Evolutionary conservation across 73 alveolate species (phyloP).

Genomic region (Stentor roeselii): DNA sequence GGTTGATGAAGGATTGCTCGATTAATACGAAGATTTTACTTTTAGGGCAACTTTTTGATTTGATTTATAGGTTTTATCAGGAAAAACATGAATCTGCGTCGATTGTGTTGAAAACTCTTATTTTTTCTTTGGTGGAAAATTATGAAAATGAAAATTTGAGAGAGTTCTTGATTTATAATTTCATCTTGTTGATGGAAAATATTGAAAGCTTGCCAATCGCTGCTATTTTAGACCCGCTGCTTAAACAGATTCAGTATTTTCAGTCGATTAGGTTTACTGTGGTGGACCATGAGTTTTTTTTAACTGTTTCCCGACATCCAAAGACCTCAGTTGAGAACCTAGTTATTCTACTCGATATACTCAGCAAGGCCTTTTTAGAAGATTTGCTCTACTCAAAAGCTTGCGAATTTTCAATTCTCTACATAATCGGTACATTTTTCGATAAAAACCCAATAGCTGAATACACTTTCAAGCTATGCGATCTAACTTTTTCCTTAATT

Average conservation of each 20-base stretch:
- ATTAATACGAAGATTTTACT: constrained; percentile 47
- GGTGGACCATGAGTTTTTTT: constrained; percentile 91
- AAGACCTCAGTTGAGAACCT: constrained; percentile 85
- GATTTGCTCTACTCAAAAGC: constrained; percentile 65
- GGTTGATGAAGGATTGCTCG: constrained; percentile 62
- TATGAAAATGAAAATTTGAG: constrained; percentile 80
- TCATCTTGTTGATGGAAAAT: constrained; percentile 64
- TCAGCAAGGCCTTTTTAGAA: constrained; percentile 85
- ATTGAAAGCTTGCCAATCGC: constrained; percentile 88
- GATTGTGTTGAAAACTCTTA: constrained; percentile 73
- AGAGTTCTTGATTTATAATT: constrained; percentile 87
- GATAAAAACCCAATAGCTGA: constrained; percentile 35
- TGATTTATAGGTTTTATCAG: constrained; percentile 70
- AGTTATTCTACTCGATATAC: constrained; percentile 76
- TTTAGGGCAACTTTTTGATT: constrained; percentile 53
- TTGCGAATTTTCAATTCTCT: constrained; percentile 63
- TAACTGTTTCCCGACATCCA: constrained; percentile 87
- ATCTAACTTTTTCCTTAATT: not conserved
- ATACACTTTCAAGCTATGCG: constrained; percentile 32
- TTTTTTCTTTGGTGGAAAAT: constrained; percentile 90
- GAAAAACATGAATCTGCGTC: constrained; percentile 93
- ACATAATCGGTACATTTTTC: constrained; percentile 57
- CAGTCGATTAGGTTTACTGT: constrained; percentile 73
- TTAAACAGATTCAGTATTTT: constrained; percentile 75
- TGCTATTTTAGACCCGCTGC: constrained; percentile 87